These are phyloP conservation scores for Pythium diclinum DNA, from an alignment of 352 stramenopile species.

Conservation along the genomic window DNA sequence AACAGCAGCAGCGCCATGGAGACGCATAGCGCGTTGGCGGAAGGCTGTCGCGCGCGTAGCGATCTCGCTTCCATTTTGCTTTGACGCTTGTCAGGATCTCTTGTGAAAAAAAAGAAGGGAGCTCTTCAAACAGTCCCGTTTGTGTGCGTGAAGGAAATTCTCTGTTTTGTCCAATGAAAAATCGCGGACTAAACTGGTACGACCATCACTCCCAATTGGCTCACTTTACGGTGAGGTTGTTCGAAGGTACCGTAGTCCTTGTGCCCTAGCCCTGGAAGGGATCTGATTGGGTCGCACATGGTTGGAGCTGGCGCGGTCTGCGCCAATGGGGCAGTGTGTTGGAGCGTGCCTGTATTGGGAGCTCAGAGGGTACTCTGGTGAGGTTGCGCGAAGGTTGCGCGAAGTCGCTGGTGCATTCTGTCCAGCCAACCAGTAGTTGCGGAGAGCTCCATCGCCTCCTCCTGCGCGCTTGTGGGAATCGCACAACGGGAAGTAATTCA, in stretches of 20 bases:
- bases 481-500: conserved; percentile 37
- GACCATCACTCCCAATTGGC: conserved; percentile 22
- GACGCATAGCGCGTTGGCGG: neutral
- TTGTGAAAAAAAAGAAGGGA: neutral
- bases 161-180: conserved; percentile 14
- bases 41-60: neutral
- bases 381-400: conserved; percentile 24
- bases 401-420: conserved; percentile 33
- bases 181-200: neutral
- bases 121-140: neutral
- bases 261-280: conserved; percentile 13
- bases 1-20: neutral
- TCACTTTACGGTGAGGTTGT: neutral
- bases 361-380: neutral
- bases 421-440: conserved; percentile 29
- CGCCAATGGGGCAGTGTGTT: neutral
- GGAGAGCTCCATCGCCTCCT: neutral
- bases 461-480: conserved; percentile 23
- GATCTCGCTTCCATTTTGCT: neutral
- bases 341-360: conserved; percentile 5
- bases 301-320: conserved; percentile 8
- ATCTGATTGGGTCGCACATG: conserved; percentile 24
- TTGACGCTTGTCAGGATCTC: neutral
- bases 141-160: neutral
- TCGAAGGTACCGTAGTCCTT: conserved; percentile 9